Percentiles rank a stretch among this genome's conserved stretches.
phyloP scores from a whole-genome alignment of 371 early-diverging fungal genomes.

The Paraphysoderma sedebokerense region DNA sequence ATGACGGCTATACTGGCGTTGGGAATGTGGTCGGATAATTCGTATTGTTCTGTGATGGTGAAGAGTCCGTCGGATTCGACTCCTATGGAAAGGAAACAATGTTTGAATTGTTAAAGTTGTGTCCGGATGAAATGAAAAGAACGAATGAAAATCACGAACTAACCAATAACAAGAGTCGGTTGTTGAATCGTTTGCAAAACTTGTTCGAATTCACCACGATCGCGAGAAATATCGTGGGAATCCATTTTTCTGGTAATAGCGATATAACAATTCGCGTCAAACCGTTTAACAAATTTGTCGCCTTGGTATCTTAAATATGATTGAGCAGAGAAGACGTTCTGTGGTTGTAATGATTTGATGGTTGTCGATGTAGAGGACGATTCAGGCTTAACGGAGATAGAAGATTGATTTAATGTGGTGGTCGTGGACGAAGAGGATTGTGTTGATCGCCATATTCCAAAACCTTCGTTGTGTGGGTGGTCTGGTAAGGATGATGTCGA shows the following conservation, averaged over 20 bases:
- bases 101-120: conserved; percentile 38
- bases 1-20: conserved; percentile 67
- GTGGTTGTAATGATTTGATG: conserved; percentile 17
- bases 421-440: not conserved
- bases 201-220: conserved; percentile 72
- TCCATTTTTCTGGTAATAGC: conserved; percentile 88
- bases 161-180: conserved; percentile 66
- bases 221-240: conserved; percentile 68
- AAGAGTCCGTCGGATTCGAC: conserved; percentile 83
- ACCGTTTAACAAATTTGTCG: conserved; percentile 78
- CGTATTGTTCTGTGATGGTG: conserved; percentile 24
- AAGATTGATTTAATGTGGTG: too few relatives aligned
- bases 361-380: conserved; percentile 19
- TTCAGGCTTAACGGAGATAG: conserved; percentile 1
- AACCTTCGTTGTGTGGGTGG: conserved; percentile 23
- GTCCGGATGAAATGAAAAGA: too few relatives aligned
- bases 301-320: conserved; percentile 92
- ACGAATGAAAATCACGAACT: too few relatives aligned
- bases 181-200: conserved; percentile 50
- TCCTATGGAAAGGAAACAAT: conserved; percentile 68
- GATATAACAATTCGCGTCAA: conserved; percentile 96
- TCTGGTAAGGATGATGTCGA: too few relatives aligned
- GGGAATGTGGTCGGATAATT: conserved; percentile 52
- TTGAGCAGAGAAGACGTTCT: conserved; percentile 78
- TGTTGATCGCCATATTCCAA: not conserved